Evolutionary conservation across 805 yeast species (phyloP).

Genomic region (Alloascoidea africana): DNA sequence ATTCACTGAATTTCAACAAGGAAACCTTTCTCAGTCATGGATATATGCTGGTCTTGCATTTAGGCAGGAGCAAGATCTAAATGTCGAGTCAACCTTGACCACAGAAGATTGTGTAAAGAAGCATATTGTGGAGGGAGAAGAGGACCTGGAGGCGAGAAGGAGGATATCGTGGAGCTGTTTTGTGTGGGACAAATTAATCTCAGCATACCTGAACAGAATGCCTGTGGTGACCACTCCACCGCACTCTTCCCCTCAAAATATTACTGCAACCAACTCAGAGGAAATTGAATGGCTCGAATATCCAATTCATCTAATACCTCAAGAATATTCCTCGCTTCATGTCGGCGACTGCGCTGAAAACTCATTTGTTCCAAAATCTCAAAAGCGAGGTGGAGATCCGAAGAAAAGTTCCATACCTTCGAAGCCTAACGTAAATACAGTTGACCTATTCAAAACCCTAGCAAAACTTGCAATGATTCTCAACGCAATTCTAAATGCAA

Average conservation of each 20-base stretch:
- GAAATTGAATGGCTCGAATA: background rate
- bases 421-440: background rate
- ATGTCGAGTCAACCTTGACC: background rate
- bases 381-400: too few species aligned
- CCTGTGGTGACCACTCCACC: background rate
- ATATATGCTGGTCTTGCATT: constrained; percentile 3
- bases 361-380: too few species aligned
- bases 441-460: background rate
- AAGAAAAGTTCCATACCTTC: too few species aligned
- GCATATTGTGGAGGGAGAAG: background rate
- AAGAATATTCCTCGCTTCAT: too few species aligned
- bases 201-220: background rate
- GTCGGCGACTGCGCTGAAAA: too few species aligned
- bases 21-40: constrained; percentile 4
- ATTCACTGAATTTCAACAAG: background rate
- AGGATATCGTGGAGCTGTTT: constrained; percentile 8
- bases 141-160: background rate
- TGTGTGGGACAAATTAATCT: constrained; percentile 8
- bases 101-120: background rate
- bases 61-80: background rate
- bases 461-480: background rate
- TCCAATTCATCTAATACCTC: background rate
- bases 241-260: background rate
- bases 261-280: background rate
- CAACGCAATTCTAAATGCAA: background rate